Conservation (phyloP, 2,329 filamentous ascomycete species). For the Venturia asperata region DNA sequence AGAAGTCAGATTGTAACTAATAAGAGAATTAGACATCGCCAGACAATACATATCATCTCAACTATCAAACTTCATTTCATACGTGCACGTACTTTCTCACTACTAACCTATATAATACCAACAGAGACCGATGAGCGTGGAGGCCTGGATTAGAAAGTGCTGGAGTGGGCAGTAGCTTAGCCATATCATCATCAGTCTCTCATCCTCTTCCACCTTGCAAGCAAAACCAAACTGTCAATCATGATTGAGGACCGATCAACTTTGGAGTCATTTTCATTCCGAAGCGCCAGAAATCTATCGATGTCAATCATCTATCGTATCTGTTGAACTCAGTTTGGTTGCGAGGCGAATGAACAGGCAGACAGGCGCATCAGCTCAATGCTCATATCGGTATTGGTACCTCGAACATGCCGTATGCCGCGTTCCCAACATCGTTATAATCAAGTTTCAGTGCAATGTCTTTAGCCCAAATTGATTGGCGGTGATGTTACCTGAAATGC, state of each 20-base stretch:
- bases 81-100: too few species aligned
- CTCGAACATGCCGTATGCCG: neutral
- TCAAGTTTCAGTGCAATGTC: neutral
- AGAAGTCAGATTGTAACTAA: too few species aligned
- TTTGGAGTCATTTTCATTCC: neutral
- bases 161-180: neutral
- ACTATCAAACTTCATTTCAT: too few species aligned
- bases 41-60: too few species aligned
- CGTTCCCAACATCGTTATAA: neutral
- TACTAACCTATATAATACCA: too few species aligned
- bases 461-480: neutral
- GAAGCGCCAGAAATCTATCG: neutral
- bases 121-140: neutral
- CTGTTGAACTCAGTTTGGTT: too few species aligned
- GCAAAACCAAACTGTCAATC: too few species aligned
- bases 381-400: neutral
- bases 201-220: neutral
- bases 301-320: neutral
- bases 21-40: too few species aligned
- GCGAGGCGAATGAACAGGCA: neutral
- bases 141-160: conserved; percentile 13
- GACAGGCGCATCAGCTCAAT: neutral
- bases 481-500: neutral
- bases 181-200: neutral
- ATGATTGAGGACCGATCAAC: neutral